A percentile compares a stretch with the other conserved stretches of the same genome.
phyloP scores from a whole-genome alignment of 306 rosid genomes.

The Sechiopsis laciniata region DNA sequence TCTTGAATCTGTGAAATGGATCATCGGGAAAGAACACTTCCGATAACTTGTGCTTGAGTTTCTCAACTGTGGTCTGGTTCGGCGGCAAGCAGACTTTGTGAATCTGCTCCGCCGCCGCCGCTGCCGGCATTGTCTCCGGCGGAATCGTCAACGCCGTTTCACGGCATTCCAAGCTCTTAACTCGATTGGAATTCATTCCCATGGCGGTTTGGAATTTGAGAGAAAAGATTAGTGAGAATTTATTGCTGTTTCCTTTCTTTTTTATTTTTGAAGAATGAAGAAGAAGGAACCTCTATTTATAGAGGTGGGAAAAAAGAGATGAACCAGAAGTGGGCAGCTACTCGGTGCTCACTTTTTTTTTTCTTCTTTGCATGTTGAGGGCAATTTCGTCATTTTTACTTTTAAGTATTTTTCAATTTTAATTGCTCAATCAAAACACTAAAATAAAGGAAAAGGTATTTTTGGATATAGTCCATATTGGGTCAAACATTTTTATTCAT shows the following conservation, averaged over 20 bases:
- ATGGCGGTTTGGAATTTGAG: conserved; percentile 25
- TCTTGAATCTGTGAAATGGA: conserved; percentile 63
- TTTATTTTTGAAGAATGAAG: background rate
- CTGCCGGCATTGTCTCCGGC: conserved; percentile 36
- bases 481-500: too few relatives aligned
- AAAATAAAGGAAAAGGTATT: too few relatives aligned
- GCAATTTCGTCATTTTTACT: conserved; percentile 24
- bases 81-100: conserved; percentile 73
- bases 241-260: too few relatives aligned
- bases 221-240: too few relatives aligned
- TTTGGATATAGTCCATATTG: too few relatives aligned
- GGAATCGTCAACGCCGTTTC: conserved; percentile 39
- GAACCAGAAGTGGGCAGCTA: conserved; percentile 21
- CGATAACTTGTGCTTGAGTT: conserved; percentile 56
- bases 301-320: conserved; percentile 11
- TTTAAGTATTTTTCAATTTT: too few relatives aligned
- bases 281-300: conserved; percentile 47
- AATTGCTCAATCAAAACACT: too few relatives aligned
- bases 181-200: conserved; percentile 67
- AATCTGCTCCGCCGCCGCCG: conserved; percentile 25
- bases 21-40: conserved; percentile 91
- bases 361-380: conserved; percentile 7
- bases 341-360: background rate
- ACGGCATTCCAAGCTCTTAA: conserved; percentile 43
- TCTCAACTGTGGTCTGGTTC: conserved; percentile 46